Evolutionary conservation across 257 asterid species (phyloP).

Genomic region (Solanum commersonii): DNA sequence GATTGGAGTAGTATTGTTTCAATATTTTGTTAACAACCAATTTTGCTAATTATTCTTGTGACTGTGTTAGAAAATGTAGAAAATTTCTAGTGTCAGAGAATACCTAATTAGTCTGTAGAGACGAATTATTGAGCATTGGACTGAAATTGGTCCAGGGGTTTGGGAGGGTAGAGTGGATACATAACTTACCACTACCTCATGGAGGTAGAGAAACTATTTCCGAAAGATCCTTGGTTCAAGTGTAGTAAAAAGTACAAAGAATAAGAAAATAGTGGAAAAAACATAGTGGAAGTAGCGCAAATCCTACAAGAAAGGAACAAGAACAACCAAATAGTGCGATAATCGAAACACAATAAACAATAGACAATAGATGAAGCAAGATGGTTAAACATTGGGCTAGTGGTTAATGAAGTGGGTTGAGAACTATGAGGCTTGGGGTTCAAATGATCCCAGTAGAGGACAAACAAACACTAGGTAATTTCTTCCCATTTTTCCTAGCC

Average conservation of each 20-base stretch:
- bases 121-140: not conserved
- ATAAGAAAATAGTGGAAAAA: no score
- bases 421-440: not conserved
- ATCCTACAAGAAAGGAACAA: not conserved
- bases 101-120: not conserved
- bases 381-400: not conserved
- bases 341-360: not conserved
- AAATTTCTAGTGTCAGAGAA: not conserved
- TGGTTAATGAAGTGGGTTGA: not conserved
- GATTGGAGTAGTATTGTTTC: not conserved
- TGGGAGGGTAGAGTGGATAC: not conserved
- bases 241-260: not conserved
- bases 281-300: not conserved
- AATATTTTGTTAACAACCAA: not conserved
- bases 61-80: not conserved
- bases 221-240: not conserved
- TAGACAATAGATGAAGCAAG: not conserved
- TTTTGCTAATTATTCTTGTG: not conserved
- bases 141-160: not conserved
- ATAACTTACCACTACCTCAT: not conserved
- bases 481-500: not conserved
- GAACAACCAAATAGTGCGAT: not conserved
- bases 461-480: not conserved
- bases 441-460: not conserved
- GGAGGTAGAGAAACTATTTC: not conserved